Evolutionary conservation across 306 rosid species (phyloP), one percentile per base, ranked within the genome.

Genomic region (Chamaecrista fasciculata): DNA sequence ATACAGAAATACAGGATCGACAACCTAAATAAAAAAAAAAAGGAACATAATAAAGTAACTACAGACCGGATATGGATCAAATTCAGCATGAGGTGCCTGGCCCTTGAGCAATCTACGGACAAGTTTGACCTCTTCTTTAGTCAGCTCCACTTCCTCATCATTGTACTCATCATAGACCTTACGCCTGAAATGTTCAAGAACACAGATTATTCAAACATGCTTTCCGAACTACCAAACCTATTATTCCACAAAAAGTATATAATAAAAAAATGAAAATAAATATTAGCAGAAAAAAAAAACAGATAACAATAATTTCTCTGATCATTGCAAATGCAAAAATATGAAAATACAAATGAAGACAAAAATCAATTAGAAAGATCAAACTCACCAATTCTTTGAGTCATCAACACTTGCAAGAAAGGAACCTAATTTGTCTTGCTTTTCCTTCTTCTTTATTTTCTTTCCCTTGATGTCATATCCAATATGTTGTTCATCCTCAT

Each of bases 391-490:
- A 78, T 69, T 90, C 70, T 87, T 88, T 18, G 96, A 78, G 81
- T 94, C 95, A 53, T 94, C 98, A 43, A 85, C 92, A 18, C 77
- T 86, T 8, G 87, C 89, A 34, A 94, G 90, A 84, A 86, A 91
- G 51, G 95, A 82, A 42, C 67, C 89, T 72, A 90, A 78, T 83
- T 78, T 90, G 79, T 90, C 98, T 70, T 74, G 86, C 44, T 79
- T 88, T 56, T 85, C 96, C 72, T 81, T 90, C 82, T 86, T 90
- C 79, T 80, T 82, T 69, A 94, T 85, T 83, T 84, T 94, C 84
- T 86, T 88, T 39, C 98, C 98, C 58, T 76, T 69, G 63, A 83
- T 69, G 69, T 94, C 96, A 71, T 94, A 94, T 72, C 97, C 98
- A 78, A 94, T 85, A 82, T 94, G 98, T 10, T 87, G 79, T 73